phyloP scores from a whole-genome alignment of 116 monocot genomes.

The Phalaenopsis hybrid region DNA sequence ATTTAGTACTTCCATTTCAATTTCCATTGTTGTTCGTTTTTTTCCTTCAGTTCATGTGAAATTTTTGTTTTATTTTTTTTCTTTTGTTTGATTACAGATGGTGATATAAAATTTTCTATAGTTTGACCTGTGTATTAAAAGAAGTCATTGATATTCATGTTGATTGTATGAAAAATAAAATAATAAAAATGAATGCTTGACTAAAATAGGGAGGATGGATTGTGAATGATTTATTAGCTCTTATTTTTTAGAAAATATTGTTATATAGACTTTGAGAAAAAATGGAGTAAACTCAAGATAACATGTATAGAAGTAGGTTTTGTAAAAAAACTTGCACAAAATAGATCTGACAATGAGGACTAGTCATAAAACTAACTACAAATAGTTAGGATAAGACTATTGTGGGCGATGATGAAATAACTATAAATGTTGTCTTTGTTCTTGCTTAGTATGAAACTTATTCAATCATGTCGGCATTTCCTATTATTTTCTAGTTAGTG shows the following conservation, averaged over 20 bases:
- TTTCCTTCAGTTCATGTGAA: neutral
- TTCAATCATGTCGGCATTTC: neutral
- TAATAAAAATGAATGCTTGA: too few relatives aligned
- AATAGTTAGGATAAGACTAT: neutral
- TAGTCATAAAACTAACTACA: neutral
- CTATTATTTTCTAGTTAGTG: neutral
- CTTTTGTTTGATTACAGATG: neutral
- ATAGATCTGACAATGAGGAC: neutral
- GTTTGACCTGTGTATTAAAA: too few relatives aligned
- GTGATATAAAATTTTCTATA: too few relatives aligned
- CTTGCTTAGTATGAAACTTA: neutral
- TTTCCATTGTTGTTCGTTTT: neutral
- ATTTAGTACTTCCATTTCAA: slow-evolving; percentile 5
- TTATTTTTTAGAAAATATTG: too few relatives aligned
- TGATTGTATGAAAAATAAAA: too few relatives aligned
- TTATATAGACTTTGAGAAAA: too few relatives aligned
- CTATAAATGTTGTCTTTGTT: neutral
- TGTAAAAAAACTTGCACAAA: neutral
- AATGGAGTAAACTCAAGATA: too few relatives aligned
- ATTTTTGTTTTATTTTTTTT: neutral
- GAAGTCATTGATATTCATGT: too few relatives aligned
- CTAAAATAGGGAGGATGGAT: too few relatives aligned
- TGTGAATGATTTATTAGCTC: too few relatives aligned
- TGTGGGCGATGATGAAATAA: neutral
- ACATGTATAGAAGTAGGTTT: neutral